phyloP scores from a whole-genome alignment of 2,329 filamentous ascomycete species.

The Alternaria gaisen region DNA sequence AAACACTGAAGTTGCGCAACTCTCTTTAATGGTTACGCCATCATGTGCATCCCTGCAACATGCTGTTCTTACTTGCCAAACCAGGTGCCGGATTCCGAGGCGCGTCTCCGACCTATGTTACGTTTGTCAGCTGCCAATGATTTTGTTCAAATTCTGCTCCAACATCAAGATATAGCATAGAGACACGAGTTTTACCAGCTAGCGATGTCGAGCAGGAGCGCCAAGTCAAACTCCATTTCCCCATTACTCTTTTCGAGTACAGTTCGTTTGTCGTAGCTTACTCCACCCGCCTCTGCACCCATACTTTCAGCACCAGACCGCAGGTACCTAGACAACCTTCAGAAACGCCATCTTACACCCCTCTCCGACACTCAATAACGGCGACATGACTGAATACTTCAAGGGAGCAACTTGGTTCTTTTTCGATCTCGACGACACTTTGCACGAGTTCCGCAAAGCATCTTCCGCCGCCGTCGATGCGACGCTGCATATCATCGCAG shows the following conservation, averaged over 20 bases:
- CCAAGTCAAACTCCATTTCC: background rate
- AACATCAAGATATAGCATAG: background rate
- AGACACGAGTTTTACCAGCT: background rate
- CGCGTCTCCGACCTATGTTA: background rate
- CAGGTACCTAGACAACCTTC: background rate
- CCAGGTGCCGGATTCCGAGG: background rate
- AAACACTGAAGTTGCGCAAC: background rate
- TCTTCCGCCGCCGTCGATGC: slow-evolving; percentile 48
- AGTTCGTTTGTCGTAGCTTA: background rate
- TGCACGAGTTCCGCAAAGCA: slow-evolving; percentile 58
- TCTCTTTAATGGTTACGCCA: too few species aligned
- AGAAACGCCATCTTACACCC: background rate
- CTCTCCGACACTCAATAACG: background rate
- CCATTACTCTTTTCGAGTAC: background rate
- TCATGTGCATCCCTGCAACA: background rate
- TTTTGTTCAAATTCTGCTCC: background rate
- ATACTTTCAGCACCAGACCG: background rate
- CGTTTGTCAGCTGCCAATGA: background rate
- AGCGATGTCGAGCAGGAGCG: background rate
- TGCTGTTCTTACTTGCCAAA: background rate
- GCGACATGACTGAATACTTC: background rate
- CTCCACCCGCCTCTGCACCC: background rate
- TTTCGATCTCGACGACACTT: slow-evolving; percentile 61
- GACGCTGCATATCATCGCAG: slow-evolving; percentile 46
- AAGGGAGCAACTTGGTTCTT: slow-evolving; percentile 50